Base-by-base conservation (phyloP, 345 rosid species). In the Camelina neglecta region DNA sequence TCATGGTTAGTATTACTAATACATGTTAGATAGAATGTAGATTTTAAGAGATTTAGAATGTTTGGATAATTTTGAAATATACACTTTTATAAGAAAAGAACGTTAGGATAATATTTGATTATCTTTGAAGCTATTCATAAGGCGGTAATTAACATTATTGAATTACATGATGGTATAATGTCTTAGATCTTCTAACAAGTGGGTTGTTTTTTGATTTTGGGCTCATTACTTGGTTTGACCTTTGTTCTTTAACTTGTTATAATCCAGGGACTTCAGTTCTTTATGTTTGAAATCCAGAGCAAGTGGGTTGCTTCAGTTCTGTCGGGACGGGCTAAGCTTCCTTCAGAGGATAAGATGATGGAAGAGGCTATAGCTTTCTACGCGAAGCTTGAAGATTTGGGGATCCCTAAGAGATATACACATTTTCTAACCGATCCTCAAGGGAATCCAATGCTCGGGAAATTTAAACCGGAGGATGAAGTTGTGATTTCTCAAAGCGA, bases 311-410 rank as follows among this genome's bases (percentile, higher is more conserved):
- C 71, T 7, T 11, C 45, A 8, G 60, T 67, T 50, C 11, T 67
- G 18, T 67, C 60, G 4, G 60, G 59, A 20, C 29, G 47, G 7
- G 59, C 20, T 50, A 67, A 11, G 50, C 74, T 70, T 39, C 65
- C 74, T 0, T 1, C 65, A n/a, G 41, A 57, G 18, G 65, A 57
- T 8, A 29, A 44, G 18, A 70, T 70, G 74, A 70, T 70, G 55
- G 65, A 57, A 67, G 90, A 85, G 4, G 65, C 79, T 36, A 58
- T 75, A 70, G 71, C 78, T 10, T 85, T 88, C 49, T 91, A 89
- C 65, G 31, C 73, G 1, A 13, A 72, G 13, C 87, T 88, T 11
- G 85, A 88, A 83, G 81, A 7, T 35, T 9, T 26, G 42, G 56
- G 24, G 13, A 65, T 65, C 48, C 69, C 55, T 20, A 65, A 62